These are phyloP conservation scores for Verticillium zaregamsianum DNA, from an alignment of 2,329 filamentous ascomycete genomes.

Conservation along the genomic window DNA sequence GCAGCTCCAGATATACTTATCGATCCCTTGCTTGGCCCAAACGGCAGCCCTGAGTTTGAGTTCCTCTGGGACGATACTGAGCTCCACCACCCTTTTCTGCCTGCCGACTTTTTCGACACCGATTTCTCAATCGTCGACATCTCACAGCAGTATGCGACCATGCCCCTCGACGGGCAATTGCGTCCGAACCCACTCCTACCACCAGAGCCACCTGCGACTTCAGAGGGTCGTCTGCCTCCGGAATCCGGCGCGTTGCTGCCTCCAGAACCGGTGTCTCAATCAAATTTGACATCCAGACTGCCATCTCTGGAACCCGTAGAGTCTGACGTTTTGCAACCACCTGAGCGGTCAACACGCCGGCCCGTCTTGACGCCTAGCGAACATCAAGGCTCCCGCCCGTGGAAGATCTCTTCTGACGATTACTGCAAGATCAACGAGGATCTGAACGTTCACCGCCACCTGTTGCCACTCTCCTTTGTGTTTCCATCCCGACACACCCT, in stretches of 20 bases:
- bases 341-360: constrained; percentile 10
- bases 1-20: background rate
- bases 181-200: no score
- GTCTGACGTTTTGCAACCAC: background rate
- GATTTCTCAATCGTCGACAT: background rate
- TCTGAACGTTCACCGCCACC: constrained; percentile 15
- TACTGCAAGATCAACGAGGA: constrained; percentile 10
- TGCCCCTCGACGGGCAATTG: no score
- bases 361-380: no score
- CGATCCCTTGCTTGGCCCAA: background rate
- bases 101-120: background rate
- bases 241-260: no score
- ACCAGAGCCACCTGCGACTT: no score
- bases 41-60: background rate
- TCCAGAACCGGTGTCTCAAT: background rate
- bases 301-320: background rate
- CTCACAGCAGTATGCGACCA: no score
- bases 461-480: constrained; percentile 39
- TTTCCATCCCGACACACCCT: constrained; percentile 43
- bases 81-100: background rate
- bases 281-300: background rate
- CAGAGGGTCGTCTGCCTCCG: no score
- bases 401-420: constrained; percentile 4
- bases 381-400: no score
- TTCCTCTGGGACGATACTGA: constrained; percentile 1